phyloP scores from a whole-genome alignment of 208 protist species.

The Leishmania gerbilli region DNA sequence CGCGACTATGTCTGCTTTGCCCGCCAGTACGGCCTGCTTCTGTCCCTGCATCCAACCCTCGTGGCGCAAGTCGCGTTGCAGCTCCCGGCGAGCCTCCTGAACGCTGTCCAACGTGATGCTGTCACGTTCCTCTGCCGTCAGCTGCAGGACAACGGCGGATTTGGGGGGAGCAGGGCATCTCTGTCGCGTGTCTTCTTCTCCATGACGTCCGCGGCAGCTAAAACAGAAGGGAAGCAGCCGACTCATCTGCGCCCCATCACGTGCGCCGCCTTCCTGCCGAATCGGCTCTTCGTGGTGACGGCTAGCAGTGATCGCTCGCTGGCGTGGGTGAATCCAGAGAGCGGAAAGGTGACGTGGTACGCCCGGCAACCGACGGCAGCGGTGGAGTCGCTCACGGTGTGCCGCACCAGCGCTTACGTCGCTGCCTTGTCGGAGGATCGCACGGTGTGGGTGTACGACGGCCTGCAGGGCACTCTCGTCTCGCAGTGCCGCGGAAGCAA shows the following conservation, averaged over 20 bases:
- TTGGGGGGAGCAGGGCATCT: background rate
- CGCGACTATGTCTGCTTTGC: constrained; percentile 81
- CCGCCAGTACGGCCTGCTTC: constrained; percentile 49
- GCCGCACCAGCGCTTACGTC: constrained; percentile 71
- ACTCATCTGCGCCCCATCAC: constrained; percentile 56
- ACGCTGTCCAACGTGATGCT: constrained; percentile 34
- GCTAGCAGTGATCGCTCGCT: constrained; percentile 65
- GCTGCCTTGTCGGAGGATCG: constrained; percentile 66
- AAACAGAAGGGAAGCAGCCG: constrained; percentile 2
- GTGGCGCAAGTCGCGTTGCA: constrained; percentile 61
- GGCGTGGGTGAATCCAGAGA: constrained; percentile 44
- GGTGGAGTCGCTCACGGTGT: constrained; percentile 24
- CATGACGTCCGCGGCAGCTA: background rate
- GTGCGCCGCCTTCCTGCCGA: constrained; percentile 40
- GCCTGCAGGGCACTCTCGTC: constrained; percentile 57
- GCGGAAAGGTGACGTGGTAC: constrained; percentile 37
- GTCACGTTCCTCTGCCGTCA: constrained; percentile 29
- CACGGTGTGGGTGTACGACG: constrained; percentile 74
- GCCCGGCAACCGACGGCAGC: constrained; percentile 38
- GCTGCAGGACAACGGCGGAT: constrained; percentile 7
- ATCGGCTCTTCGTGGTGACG: constrained; percentile 49
- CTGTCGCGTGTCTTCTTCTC: constrained; percentile 18
- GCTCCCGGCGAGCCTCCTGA: constrained; percentile 18
- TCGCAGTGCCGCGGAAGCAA: constrained; percentile 50
- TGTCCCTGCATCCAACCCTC: constrained; percentile 58